Conservation (phyloP, 2,329 filamentous ascomycete genomes). For the Aspergillus brunneoviolaceus region DNA sequence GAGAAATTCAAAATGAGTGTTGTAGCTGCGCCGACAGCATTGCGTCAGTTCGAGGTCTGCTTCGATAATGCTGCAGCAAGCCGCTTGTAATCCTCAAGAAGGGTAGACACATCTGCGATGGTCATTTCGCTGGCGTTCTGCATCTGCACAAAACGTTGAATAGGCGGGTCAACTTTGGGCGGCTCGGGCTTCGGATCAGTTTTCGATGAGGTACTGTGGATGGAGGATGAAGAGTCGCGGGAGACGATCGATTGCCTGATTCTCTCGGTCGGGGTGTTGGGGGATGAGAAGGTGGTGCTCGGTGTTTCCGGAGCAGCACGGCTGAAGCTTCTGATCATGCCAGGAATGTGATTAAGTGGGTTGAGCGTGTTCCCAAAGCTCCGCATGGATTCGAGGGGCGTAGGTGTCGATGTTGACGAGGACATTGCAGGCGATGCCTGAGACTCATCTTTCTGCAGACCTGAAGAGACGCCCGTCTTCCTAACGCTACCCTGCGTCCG, state of each 20-base stretch:
- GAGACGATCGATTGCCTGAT: constrained; percentile 29
- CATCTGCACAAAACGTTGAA: constrained; percentile 70
- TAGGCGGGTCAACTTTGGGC: constrained; percentile 55
- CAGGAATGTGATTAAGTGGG: constrained; percentile 74
- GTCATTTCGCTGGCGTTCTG: constrained; percentile 68
- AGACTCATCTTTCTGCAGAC: constrained; percentile 25
- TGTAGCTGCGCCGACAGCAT: background rate
- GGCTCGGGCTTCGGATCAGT: background rate
- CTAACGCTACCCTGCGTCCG: constrained; percentile 40
- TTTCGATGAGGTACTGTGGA: constrained; percentile 2
- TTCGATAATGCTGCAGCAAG: constrained; percentile 65
- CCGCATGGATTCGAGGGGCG: constrained; percentile 77
- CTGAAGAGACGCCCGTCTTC: constrained; percentile 35
- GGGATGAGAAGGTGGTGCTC: constrained; percentile 38
- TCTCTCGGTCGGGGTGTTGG: constrained; percentile 41
- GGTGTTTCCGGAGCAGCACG: constrained; percentile 41
- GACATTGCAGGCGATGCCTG: constrained; percentile 26
- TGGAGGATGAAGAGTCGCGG: constrained; percentile 15
- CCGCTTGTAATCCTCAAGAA: constrained; percentile 73
- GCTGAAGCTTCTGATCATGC: constrained; percentile 77
- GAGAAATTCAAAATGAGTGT: background rate
- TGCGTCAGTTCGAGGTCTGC: constrained; percentile 18
- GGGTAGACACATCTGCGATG: constrained; percentile 69
- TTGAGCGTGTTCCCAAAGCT: constrained; percentile 79
- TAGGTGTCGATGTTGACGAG: constrained; percentile 33